phyloP scores from a whole-genome alignment of 2,329 filamentous ascomycete genomes.

The Cladophialophora chaetospira region DNA sequence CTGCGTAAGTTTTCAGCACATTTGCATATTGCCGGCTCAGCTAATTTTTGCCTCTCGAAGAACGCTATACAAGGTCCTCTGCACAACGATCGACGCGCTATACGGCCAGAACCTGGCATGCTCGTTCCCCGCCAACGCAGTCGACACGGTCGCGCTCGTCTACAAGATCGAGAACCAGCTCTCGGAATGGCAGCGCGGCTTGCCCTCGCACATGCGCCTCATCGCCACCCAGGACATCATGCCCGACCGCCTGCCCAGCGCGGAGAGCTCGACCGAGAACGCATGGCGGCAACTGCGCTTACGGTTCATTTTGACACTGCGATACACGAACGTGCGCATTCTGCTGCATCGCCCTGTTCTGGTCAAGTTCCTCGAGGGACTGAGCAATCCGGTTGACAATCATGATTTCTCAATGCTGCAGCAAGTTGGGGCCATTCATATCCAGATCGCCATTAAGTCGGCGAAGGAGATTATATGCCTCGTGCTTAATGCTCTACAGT shows the following conservation, averaged over 20 bases:
- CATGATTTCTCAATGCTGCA: slow-evolving; percentile 35
- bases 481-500: slow-evolving; percentile 29
- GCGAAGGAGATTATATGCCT: slow-evolving; percentile 37
- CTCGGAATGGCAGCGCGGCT: slow-evolving; percentile 4
- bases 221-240: slow-evolving; percentile 29
- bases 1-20: slow-evolving; percentile 26
- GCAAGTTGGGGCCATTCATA: slow-evolving; percentile 39
- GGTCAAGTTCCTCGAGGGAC: slow-evolving; percentile 41
- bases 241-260: slow-evolving; percentile 19
- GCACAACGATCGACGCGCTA: slow-evolving; percentile 41
- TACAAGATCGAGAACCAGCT: slow-evolving; percentile 17
- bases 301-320: slow-evolving; percentile 42
- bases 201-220: slow-evolving; percentile 8
- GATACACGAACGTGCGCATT: slow-evolving; percentile 47
- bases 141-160: slow-evolving; percentile 7
- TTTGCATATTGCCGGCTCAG: not conserved
- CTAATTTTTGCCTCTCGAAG: slow-evolving; percentile 18
- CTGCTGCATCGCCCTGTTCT: slow-evolving; percentile 47
- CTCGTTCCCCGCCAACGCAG: not conserved
- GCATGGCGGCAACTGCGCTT: slow-evolving; percentile 36
- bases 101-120: slow-evolving; percentile 16
- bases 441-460: slow-evolving; percentile 39
- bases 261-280: slow-evolving; percentile 39
- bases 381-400: slow-evolving; percentile 17
- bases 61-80: slow-evolving; percentile 38